These are phyloP conservation scores for Letharia lupina DNA, from an alignment of 495 filamentous ascomycete species.

Conservation along the genomic window DNA sequence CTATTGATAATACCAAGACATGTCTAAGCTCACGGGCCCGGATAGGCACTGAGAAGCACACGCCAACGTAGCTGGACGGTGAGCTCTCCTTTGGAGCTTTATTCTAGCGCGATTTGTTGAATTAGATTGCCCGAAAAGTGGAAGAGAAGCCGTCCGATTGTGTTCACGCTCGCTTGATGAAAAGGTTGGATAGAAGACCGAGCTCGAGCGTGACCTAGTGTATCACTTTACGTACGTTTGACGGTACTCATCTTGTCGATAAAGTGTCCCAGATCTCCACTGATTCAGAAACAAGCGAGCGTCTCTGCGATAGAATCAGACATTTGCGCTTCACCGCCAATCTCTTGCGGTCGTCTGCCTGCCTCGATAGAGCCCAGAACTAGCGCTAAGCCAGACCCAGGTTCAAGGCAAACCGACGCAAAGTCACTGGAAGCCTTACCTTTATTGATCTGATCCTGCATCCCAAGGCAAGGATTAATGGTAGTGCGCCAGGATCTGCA, in stretches of 20 bases:
- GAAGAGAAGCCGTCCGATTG: constrained; percentile 6
- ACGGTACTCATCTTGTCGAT: not conserved
- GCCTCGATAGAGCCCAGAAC: constrained; percentile 14
- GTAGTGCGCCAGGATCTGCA: constrained; percentile 8
- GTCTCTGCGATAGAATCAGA: constrained; percentile 3
- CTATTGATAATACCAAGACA: constrained; percentile 5
- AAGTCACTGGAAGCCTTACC: not conserved
- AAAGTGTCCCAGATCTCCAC: not conserved
- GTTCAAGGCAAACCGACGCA: constrained; percentile 15
- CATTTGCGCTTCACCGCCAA: constrained; percentile 21
- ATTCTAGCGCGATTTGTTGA: constrained; percentile 12
- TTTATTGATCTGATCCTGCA: constrained; percentile 16
- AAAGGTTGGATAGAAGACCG: not conserved
- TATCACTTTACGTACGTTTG: constrained; percentile 1
- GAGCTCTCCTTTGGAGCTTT: constrained; percentile 5
- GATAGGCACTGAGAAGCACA: constrained; percentile 16
- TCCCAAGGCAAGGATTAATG: constrained; percentile 5
- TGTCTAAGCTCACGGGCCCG: constrained; percentile 19
- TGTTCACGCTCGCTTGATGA: not conserved
- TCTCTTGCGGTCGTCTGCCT: constrained; percentile 12
- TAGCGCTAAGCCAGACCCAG: constrained; percentile 12
- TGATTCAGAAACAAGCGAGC: constrained; percentile 1
- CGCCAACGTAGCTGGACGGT: constrained; percentile 14
- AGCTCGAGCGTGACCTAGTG: not conserved
- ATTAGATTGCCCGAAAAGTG: constrained; percentile 9